Conservation (phyloP, 805 yeast species). For the Ogataea ganodermae region DNA sequence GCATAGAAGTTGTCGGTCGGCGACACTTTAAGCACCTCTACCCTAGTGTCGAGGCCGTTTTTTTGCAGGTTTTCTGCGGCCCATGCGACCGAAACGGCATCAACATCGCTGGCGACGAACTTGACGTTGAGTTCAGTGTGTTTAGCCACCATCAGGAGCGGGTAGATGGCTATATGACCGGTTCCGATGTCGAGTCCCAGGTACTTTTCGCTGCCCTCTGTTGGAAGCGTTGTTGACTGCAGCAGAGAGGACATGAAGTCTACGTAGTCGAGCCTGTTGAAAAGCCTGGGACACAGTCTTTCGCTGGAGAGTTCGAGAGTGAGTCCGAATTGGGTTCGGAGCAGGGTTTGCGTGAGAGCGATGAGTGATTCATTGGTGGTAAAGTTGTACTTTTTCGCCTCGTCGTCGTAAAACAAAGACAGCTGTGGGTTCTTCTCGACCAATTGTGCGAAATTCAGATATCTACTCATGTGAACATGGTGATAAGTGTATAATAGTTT, state of each 20-base stretch:
- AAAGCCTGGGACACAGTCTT: constrained; percentile 36
- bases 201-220: neutral
- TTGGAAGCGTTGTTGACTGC: constrained; percentile 1
- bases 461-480: constrained; percentile 1
- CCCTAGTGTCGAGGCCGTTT: constrained; percentile 30
- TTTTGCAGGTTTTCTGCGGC: constrained; percentile 31
- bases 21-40: constrained; percentile 18
- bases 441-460: constrained; percentile 18
- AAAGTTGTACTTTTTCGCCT: constrained; percentile 23
- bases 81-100: constrained; percentile 32
- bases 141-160: constrained; percentile 38
- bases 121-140: constrained; percentile 1
- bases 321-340: constrained; percentile 21
- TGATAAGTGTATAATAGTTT: too few relatives aligned
- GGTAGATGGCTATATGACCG: constrained; percentile 51
- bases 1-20: constrained; percentile 21
- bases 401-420: constrained; percentile 12
- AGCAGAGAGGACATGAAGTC: constrained; percentile 21
- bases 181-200: constrained; percentile 50
- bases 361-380: constrained; percentile 24
- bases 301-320: constrained; percentile 17
- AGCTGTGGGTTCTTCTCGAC: constrained; percentile 21
- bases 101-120: constrained; percentile 47
- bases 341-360: constrained; percentile 23
- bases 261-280: constrained; percentile 34